Percentiles rank a stretch among this genome's conserved stretches.
Conservation (phyloP, 257 asterid genomes). For the Forsythia viridissima region DNA sequence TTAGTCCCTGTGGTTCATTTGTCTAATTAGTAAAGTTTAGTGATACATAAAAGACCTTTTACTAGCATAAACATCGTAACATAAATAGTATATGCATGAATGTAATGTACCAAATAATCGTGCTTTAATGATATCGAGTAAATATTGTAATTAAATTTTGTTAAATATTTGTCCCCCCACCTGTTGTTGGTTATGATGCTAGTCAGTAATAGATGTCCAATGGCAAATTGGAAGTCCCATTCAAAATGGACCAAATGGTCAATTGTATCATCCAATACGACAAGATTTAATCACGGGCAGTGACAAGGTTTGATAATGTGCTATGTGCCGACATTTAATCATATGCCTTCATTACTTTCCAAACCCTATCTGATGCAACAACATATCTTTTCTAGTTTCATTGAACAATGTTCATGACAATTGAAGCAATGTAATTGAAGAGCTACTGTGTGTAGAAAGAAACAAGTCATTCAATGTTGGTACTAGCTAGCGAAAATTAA, state of each 20-base stretch:
- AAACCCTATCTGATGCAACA: background rate
- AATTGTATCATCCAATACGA: background rate
- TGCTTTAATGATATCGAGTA: background rate
- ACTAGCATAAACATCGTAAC: background rate
- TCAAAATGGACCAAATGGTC: background rate
- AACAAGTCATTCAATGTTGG: slow-evolving; percentile 2
- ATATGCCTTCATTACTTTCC: background rate
- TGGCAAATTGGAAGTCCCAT: background rate
- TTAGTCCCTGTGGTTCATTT: slow-evolving; percentile 54
- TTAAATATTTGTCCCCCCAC: background rate
- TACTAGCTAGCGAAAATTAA: background rate
- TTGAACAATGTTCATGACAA: background rate
- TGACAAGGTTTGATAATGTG: background rate
- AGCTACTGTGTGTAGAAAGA: background rate
- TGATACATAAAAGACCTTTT: too few relatives aligned
- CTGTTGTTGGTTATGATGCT: background rate
- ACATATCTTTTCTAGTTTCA: background rate
- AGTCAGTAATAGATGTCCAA: background rate
- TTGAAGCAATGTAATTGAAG: background rate
- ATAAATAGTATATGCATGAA: background rate
- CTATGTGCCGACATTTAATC: background rate
- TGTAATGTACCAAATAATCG: background rate
- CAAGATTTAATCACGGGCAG: background rate
- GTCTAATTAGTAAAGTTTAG: background rate
- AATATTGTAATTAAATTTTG: too few relatives aligned